Base-by-base conservation (phyloP, 495 filamentous ascomycete species). In the Hyaloscypha variabilis region DNA sequence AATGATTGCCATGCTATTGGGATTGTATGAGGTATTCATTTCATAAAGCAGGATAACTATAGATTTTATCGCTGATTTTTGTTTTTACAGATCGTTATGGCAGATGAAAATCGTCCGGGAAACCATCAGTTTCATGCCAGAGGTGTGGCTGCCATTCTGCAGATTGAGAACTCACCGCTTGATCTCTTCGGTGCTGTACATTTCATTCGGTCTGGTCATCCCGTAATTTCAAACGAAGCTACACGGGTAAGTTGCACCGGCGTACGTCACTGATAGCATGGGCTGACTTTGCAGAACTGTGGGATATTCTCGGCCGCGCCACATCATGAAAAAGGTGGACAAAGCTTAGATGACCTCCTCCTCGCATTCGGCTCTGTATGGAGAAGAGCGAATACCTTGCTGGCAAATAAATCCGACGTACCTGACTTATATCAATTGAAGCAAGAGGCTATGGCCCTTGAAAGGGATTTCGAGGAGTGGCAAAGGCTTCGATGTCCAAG, bases 11-110 rank as follows among this genome's bases (percentile, higher is more conserved):
- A 69, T 65, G 67, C 59, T 75, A 3, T 60, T 77, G 21, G 75
- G 73, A 25, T 63, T 77, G 21, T 77, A 75, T 50, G 68, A 77
- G 72, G 73, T 77, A 69, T 31, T 17, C 23, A 6, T 14, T 30
- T 50, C n/a, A 11, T 21, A 3, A 4, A 30, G 8, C n/a, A 14
- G 21, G 36, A 36, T 28, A 14, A 8, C 5, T 10, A 29, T 10
- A 8, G 39, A 10, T 46, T 19, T 19, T 8, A 46, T 46, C 39
- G 19, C 39, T 46, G 24, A 54, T 8, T 8, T 54, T 11, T 13
- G 5, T 52, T 14, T 5, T 14, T 21, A 36, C 30, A 65, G 63
- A 65, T 65, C 6, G 28, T 26, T 11, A 53, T 52, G 11, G n/a
- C 53, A 21, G 49, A n/a, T 60, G 56, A 65, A 30, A 65, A 11